These are phyloP conservation scores for Firmiana major DNA, from an alignment of 345 rosid genomes.

Conservation along the genomic window DNA sequence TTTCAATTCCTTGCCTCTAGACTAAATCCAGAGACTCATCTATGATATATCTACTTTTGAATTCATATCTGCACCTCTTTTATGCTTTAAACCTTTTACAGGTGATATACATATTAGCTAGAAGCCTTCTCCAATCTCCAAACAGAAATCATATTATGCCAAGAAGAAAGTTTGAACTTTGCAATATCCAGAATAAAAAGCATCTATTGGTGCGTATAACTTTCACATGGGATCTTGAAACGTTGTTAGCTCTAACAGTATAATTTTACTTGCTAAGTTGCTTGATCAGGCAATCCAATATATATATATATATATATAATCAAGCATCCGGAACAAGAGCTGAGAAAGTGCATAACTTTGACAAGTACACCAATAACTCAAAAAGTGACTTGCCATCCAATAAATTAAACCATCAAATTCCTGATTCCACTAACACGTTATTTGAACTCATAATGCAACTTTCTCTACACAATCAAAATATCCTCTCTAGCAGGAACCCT, in stretches of 20 bases:
- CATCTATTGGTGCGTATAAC: neutral
- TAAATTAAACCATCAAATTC: neutral
- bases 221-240: neutral
- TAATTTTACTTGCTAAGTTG: neutral
- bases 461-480: neutral
- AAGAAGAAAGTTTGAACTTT: neutral
- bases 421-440: neutral
- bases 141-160: neutral
- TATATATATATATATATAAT: neutral
- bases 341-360: neutral
- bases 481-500: neutral
- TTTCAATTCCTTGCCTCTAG: neutral
- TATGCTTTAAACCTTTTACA: neutral
- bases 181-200: neutral
- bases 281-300: too few relatives aligned
- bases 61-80: neutral
- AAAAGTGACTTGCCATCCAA: neutral
- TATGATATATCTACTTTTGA: neutral
- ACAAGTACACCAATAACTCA: neutral
- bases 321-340: neutral
- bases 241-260: neutral
- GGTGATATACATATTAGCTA: neutral
- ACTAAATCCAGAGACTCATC: constrained; percentile 4
- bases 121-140: neutral
- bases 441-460: neutral